Base-by-base conservation (phyloP, 768 basidiomycete species). In the Chalciporus piperatus region DNA sequence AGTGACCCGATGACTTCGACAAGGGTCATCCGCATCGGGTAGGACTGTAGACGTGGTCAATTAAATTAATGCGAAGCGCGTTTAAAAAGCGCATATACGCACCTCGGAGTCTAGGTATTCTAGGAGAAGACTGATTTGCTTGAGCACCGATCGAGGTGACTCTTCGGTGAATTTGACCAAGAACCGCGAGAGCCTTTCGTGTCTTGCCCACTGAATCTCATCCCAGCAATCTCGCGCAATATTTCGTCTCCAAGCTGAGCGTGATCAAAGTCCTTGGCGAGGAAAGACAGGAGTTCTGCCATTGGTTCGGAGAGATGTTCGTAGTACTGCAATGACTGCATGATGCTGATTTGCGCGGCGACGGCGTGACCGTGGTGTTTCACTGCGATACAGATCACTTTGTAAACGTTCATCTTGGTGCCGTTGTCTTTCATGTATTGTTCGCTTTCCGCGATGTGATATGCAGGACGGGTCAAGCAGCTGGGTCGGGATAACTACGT, bases 11-110 rank as follows among this genome's bases (percentile, higher is more conserved):
- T 82, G 51, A 95, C 80, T 65, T 98, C 96, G 45, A 99, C 82
- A 50, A 99, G 77, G 1, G 93, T 92, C 74, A 93, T 88, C 38
- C 97, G 92, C 85, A 99, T 94, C 0, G 94, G 91, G 64, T 98
- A 97, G 0, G 94, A 86, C 93, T 97, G 59, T 13, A 42, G 6
- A 30, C 33, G 17, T 27, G 2, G 11, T 33, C 22, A 14, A n/a
- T n/a, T n/a, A n/a, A n/a, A 35, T 49, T 12, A 48, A 20, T 12
- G 12, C 25, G 7, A 13, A 41, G 5, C 19, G 25, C 23, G 33
- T 22, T 22, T 19, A 2, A 32, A 22, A 25, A 16, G 22, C 17
- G 10, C 2, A 10, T 16, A n/a, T 9, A 62, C 74, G 8, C 60
- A 90, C 95, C 73, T 99, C 97, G 23, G 90, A 92, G 63, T 99